Base-by-base conservation (phyloP, 495 filamentous ascomycete genomes). In the Margaritispora aquatica region DNA sequence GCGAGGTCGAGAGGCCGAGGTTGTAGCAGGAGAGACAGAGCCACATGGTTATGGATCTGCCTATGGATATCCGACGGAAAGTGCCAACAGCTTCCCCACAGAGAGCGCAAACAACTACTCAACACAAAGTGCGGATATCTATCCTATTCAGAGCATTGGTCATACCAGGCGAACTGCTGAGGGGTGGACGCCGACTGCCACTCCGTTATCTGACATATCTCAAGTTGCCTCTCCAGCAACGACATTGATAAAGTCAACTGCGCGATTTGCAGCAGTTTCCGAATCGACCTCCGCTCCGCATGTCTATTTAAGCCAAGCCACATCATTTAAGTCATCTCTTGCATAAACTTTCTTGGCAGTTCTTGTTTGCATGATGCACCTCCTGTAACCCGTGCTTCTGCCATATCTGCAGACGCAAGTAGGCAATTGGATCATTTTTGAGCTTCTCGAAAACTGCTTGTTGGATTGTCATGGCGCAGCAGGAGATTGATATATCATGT, bases 21-120 rank as follows among this genome's bases (percentile, higher is more conserved):
- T 72, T 53, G 64, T 69, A 2, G 70, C 69, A 41, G 70, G 71
- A 10, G 66, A 61, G 17, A 66, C n/a, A n/a, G n/a, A 68, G 46
- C 58, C 49, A 13, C 22, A 49, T 22, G 54, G 51, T 5, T 61
- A 50, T 21, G 62, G 58, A 20, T 65, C 62, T 31, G 62, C 23
- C 7, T 54, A 26, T n/a, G 34, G 29, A 26, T 61, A 26, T 34
- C 62, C 62, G 17, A 58, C 55, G 15, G 52, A 65, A 54, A 64
- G 62, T 26, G 48, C 55, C 26, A 29, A 29, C 17, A 34, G 24
- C 20, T 59, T 48, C 34, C 62, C 57, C 13, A 58, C 48, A 20
- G 36, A 64, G 52, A 63, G 62, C 17, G 15, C 23, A 36, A 34
- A 34, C 29, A 7, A 34, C 29, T 34, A 34, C 15, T 15, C 29